Evolutionary conservation across 805 yeast genomes (phyloP), one percentile per base, ranked within the genome.

Genomic region (Suhomyces faveliae): DNA sequence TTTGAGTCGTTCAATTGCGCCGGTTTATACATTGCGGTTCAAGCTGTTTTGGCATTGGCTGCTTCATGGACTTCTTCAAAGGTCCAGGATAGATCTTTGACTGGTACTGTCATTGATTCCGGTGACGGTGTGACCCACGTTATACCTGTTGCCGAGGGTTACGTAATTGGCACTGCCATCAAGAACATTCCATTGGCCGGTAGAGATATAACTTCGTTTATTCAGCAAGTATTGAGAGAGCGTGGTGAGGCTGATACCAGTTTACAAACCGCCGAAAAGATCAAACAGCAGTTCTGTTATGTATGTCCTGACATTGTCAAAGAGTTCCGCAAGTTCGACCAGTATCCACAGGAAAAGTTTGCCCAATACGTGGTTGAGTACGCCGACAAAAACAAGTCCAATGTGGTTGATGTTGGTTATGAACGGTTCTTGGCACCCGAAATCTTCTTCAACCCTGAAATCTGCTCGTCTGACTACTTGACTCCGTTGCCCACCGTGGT

Each of bases 71-170:
- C 99, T 4, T 88, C 96, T 11, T 83, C 96, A 13, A 94, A 94
- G 65, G 98, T 90, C 24, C 85, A 84, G 51, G 99, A 92, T 63
- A 83, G 97, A 68, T 89, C 98, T 1, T 77, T 94, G 58, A 94
- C 99, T 6, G 99, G 99, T 68, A 94, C 98, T 0, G 99, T 94
- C 56, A 92, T 94, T 59, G 99, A 94, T 66, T 85, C 95, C 2
- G 99, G 99, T 73, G 99, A 92, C 64, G 99, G 99, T 77, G 99
- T 94, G 3, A 94, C 99, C 10, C 99, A 94, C 67, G 98, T 94
- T 40, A 94, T 94, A 53, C 98, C 99, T 12, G 99, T 94, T 29
- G 98, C 99, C 22, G 99, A 94, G 72, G 99, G 99, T 50, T 94
- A 94, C 64, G 99, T 94, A 27, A 94, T 94, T 66, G 99, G 98